Evolutionary conservation across 2,329 filamentous ascomycete species (phyloP), one percentile per base, ranked within the genome.

Genomic region (Fusarium sp.): DNA sequence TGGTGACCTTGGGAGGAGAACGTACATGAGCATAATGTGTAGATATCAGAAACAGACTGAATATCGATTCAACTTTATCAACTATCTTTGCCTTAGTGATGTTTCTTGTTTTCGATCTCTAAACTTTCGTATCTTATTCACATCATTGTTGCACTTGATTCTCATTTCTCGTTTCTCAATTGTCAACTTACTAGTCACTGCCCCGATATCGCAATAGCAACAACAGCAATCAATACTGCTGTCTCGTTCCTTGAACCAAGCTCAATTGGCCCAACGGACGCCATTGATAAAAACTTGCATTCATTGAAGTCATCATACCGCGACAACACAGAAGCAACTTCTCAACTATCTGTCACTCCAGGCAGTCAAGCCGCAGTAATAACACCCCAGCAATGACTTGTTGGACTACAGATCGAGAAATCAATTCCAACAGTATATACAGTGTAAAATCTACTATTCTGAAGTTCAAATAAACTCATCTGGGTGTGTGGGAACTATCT

Each of bases 41-140:
- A 74, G 53, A 74, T 75, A 74, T 74, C 72, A 72, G 63, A 44
- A 69, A 66, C 70, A 75, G 72, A 72, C 60, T 72, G 72, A 74
- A 72, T 51, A 62, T 50, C 35, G 11, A 42, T 59, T 67, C 50
- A 68, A 63, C 28, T 70, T 58, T 44, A 69, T 24, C 11, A 42
- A 54, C 14, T 22, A 18, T 18, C 26, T 47, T 35, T 47, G 17
- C 26, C 28, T 41, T 26, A 18, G 60, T 58, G 50, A 57, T 17
- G 18, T 38, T 7, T 7, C 24, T 20, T 57, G 5, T 5, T 17
- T 42, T 10, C 0, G 3, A 15, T 24, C 17, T 10, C 14, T n/a
- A 3, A n/a, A 5, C 10, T 15, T 9, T 9, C 8, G n/a, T 10
- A 22, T 6, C 17, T 38, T 26, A 12, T 48, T 28, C 5, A 4